Evolutionary conservation across 768 basidiomycete species (phyloP).

Genomic region (Macrocybe gigantea): DNA sequence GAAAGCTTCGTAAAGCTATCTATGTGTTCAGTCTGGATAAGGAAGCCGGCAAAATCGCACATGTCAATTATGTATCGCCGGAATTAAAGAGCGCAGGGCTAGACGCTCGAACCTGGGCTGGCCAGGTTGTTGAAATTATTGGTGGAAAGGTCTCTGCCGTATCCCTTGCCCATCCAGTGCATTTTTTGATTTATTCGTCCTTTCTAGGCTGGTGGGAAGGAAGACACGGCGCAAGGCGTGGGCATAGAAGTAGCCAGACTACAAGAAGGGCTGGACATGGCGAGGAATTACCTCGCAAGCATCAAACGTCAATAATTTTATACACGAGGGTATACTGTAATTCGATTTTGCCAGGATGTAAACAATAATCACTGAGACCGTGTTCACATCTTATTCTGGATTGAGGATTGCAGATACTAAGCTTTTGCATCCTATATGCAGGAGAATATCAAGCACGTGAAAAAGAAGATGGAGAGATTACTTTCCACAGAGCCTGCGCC

Average conservation of each 20-base stretch:
- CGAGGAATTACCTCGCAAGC: conserved; percentile 33
- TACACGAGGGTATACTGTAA: too few relatives aligned
- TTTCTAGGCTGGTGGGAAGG: conserved; percentile 86
- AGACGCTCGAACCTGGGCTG: conserved; percentile 88
- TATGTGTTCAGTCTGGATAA: conserved; percentile 84
- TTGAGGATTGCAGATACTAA: background rate
- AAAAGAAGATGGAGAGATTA: background rate
- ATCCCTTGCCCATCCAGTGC: background rate
- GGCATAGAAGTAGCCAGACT: conserved; percentile 62
- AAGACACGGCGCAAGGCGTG: conserved; percentile 86
- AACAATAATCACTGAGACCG: too few relatives aligned
- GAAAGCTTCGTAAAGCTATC: conserved; percentile 73
- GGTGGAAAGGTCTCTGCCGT: conserved; percentile 76
- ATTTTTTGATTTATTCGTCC: conserved; percentile 1
- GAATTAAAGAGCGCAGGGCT: conserved; percentile 55
- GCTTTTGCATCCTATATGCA: background rate
- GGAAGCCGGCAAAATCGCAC: conserved; percentile 70
- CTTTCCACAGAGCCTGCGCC: conserved; percentile 19
- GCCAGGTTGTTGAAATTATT: conserved; percentile 66
- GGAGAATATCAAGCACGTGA: background rate
- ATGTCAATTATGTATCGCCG: conserved; percentile 76
- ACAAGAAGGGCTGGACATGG: conserved; percentile 59
- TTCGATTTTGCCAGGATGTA: too few relatives aligned
- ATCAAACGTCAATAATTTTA: background rate
- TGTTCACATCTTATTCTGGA: too few relatives aligned